Conservation (phyloP, 2,329 filamentous ascomycete species). For the Aspergillus sp. region DNA sequence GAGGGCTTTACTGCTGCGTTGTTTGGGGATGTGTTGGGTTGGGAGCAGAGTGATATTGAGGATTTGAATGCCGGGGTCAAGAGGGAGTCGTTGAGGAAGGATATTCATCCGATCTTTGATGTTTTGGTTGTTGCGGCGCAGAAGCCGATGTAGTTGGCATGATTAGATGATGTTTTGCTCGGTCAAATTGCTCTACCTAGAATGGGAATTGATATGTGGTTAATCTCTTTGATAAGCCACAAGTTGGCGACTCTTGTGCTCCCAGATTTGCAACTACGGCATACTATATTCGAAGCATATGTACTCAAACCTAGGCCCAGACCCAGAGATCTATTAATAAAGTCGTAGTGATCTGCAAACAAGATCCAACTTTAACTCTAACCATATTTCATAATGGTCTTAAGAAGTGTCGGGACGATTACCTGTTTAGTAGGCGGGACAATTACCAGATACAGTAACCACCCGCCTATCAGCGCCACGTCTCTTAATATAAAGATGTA, state of each 20-base stretch:
- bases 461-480: too few species aligned
- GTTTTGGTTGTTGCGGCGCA: slow-evolving; percentile 16
- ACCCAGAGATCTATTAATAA: too few species aligned
- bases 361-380: too few species aligned
- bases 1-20: slow-evolving; percentile 19
- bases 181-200: too few species aligned
- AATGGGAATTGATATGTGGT: too few species aligned
- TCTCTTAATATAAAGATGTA: not conserved
- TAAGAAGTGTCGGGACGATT: not conserved
- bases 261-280: too few species aligned
- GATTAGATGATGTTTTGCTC: too few species aligned
- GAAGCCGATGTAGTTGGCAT: slow-evolving; percentile 5
- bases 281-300: too few species aligned
- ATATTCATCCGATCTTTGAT: slow-evolving; percentile 20
- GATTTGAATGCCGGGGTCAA: slow-evolving; percentile 17
- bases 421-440: not conserved
- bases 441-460: rapidly evolving
- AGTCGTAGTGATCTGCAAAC: too few species aligned
- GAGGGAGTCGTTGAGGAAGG: slow-evolving; percentile 13
- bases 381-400: not conserved
- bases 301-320: too few species aligned
- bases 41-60: slow-evolving; percentile 14
- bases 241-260: too few species aligned
- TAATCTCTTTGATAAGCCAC: too few species aligned
- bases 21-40: slow-evolving; percentile 18